Percentiles rank a stretch among this genome's conserved stretches.
Evolutionary conservation across 2,329 filamentous ascomycete species (phyloP).

Genomic region (Fusarium sp.): DNA sequence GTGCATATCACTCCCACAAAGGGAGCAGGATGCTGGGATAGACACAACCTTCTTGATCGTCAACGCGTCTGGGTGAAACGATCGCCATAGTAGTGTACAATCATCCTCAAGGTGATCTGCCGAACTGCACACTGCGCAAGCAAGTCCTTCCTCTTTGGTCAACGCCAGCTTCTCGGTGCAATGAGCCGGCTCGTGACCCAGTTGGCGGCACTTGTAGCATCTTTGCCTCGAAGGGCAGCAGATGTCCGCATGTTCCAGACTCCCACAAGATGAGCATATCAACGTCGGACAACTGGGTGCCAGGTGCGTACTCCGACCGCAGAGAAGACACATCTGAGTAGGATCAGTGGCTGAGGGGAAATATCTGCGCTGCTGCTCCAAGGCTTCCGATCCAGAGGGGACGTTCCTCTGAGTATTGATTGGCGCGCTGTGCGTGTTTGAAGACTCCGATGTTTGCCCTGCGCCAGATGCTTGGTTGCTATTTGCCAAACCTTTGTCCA

Average conservation of each 20-base stretch:
- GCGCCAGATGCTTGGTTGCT: constrained; percentile 14
- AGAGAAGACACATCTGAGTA: constrained; percentile 63
- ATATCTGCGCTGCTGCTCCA: constrained; percentile 59
- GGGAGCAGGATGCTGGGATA: constrained; percentile 67
- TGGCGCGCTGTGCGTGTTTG: constrained; percentile 10
- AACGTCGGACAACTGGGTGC: constrained; percentile 58
- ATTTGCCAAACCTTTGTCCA: constrained; percentile 14
- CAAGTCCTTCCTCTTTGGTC: constrained; percentile 64
- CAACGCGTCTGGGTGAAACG: constrained; percentile 58
- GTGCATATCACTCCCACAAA: constrained; percentile 66
- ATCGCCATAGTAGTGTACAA: constrained; percentile 73
- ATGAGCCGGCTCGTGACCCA: constrained; percentile 65
- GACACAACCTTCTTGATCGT: constrained; percentile 61
- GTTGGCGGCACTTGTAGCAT: constrained; percentile 71
- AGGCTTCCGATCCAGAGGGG: constrained; percentile 49
- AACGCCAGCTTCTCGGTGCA: constrained; percentile 69
- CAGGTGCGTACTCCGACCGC: constrained; percentile 62
- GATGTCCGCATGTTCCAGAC: constrained; percentile 60
- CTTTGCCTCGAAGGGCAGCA: constrained; percentile 64
- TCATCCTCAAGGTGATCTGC: constrained; percentile 68
- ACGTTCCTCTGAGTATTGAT: constrained; percentile 37
- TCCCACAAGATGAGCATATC: constrained; percentile 63
- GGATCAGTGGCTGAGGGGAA: constrained; percentile 63
- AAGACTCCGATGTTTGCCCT: constrained; percentile 3
- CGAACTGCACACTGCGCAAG: constrained; percentile 72